Conservation (phyloP, 1,139 yeast species). For the Taiozyma sp. region DNA sequence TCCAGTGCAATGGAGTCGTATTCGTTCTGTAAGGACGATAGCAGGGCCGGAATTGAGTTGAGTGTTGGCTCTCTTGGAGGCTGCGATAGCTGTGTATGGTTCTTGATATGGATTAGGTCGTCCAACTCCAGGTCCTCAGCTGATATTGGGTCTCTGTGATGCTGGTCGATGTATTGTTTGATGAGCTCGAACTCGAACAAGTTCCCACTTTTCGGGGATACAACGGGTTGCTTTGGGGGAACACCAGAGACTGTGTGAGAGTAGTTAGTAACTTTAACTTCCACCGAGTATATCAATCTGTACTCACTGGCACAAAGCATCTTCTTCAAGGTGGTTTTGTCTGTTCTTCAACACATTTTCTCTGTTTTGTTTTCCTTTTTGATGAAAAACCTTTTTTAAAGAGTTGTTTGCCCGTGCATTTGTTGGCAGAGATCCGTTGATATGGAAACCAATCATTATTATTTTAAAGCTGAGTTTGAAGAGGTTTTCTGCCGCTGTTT, state of each 20-base stretch:
- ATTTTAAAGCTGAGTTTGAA: too few relatives aligned
- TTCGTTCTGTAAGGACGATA: slow-evolving; percentile 76
- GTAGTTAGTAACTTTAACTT: too few relatives aligned
- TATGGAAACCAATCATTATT: too few relatives aligned
- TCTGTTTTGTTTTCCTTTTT: too few relatives aligned
- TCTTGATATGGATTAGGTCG: slow-evolving; percentile 52
- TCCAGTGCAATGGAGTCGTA: slow-evolving; percentile 90
- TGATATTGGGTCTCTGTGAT: slow-evolving; percentile 73
- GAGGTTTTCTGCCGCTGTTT: too few relatives aligned
- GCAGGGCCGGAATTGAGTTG: slow-evolving; percentile 74
- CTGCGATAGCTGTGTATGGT: slow-evolving; percentile 24
- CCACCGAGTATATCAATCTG: too few relatives aligned
- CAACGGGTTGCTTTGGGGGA: slow-evolving; percentile 61
- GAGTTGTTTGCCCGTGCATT: too few relatives aligned
- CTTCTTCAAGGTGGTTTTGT: too few relatives aligned
- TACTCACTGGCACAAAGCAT: too few relatives aligned
- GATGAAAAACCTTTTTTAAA: too few relatives aligned
- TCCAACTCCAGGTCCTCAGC: slow-evolving; percentile 53
- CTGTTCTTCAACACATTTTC: too few relatives aligned
- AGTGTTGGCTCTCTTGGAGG: slow-evolving; percentile 47
- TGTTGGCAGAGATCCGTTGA: too few relatives aligned
- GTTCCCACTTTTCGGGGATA: slow-evolving; percentile 69
- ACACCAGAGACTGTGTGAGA: slow-evolving; percentile 55
- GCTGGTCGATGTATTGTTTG: slow-evolving; percentile 56
- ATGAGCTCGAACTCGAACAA: slow-evolving; percentile 66